Evolutionary conservation across 2,329 filamentous ascomycete species (phyloP).

Genomic region (Epicoccum sorghinum): DNA sequence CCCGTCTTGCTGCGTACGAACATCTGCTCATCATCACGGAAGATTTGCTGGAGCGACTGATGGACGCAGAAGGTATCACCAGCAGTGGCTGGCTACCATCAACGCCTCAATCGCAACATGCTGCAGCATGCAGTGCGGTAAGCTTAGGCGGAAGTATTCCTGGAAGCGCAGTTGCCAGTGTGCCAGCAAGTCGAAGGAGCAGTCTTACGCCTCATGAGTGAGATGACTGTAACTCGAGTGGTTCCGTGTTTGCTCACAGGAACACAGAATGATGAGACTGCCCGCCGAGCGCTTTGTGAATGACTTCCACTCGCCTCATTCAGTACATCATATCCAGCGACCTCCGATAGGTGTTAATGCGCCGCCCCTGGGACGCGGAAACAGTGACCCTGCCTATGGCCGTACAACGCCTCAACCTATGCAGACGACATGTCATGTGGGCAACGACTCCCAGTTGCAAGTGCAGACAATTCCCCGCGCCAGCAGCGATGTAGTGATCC

Average conservation of each 20-base stretch:
- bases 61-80: slow-evolving; percentile 42
- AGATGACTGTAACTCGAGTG: not conserved
- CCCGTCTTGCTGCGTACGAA: slow-evolving; percentile 39
- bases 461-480: slow-evolving; percentile 25
- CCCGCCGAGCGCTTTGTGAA: slow-evolving; percentile 21
- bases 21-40: slow-evolving; percentile 47
- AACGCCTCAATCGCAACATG: slow-evolving; percentile 42
- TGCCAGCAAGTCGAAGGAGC: slow-evolving; percentile 30
- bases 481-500: slow-evolving; percentile 36
- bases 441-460: slow-evolving; percentile 30
- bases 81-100: slow-evolving; percentile 45
- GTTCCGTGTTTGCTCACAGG: not conserved
- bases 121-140: slow-evolving; percentile 27
- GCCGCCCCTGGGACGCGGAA: slow-evolving; percentile 22
- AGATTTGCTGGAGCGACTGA: slow-evolving; percentile 39
- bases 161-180: slow-evolving; percentile 22
- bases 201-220: slow-evolving; percentile 39
- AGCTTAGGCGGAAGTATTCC: slow-evolving; percentile 24
- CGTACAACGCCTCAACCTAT: slow-evolving; percentile 16
- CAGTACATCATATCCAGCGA: slow-evolving; percentile 29
- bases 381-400: slow-evolving; percentile 31
- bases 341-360: slow-evolving; percentile 9
- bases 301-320: slow-evolving; percentile 26
- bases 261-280: slow-evolving; percentile 2
- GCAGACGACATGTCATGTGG: slow-evolving; percentile 25